phyloP scores from a whole-genome alignment of 2,329 filamentous ascomycete genomes.

The Botryotinia globosa region DNA sequence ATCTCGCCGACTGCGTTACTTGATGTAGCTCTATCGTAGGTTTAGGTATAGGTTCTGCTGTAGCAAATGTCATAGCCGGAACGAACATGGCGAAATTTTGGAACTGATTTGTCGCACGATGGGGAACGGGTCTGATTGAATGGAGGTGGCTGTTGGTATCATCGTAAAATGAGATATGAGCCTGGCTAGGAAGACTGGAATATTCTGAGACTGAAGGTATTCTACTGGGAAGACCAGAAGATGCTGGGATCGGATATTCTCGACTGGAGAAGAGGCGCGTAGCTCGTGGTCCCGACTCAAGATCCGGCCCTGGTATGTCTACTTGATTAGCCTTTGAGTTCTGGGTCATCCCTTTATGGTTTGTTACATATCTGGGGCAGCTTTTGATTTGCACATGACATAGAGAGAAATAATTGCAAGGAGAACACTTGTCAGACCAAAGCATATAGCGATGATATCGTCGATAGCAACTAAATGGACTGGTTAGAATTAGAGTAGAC shows the following conservation, averaged over 20 bases:
- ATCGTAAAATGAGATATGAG: background rate
- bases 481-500: no score
- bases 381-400: background rate
- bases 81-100: background rate
- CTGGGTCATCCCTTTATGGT: no score
- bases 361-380: background rate
- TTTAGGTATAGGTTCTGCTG: background rate
- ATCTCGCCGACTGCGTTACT: background rate
- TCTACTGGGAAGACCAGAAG: no score
- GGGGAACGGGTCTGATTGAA: rapidly evolving
- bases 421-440: background rate
- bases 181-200: background rate
- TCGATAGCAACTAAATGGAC: background rate
- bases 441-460: background rate
- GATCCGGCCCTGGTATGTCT: background rate
- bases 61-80: background rate
- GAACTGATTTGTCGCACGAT: background rate
- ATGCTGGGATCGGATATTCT: background rate
- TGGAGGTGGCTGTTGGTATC: background rate
- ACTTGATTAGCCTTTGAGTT: background rate
- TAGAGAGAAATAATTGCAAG: background rate
- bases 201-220: background rate
- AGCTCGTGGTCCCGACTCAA: background rate
- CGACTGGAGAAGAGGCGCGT: background rate
- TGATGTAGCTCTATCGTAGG: background rate